These are phyloP conservation scores for Hapsidospora chrysogenum DNA, from an alignment of 495 filamentous ascomycete genomes.

Conservation along the genomic window DNA sequence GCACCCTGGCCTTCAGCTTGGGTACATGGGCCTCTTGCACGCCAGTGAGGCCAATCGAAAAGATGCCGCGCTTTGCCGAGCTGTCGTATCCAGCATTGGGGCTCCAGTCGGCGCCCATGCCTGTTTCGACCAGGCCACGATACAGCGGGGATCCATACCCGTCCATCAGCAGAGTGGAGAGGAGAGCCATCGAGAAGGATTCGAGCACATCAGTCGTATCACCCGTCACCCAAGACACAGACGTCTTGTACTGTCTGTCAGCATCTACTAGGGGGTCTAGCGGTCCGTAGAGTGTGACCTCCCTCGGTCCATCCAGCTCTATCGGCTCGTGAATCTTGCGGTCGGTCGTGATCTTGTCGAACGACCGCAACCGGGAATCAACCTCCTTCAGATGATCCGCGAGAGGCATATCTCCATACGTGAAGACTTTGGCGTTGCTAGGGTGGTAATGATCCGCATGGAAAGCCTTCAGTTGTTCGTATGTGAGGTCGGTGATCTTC, in stretches of 20 bases:
- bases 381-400: conserved; percentile 63
- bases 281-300: conserved; percentile 60
- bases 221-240: conserved; percentile 80
- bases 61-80: conserved; percentile 58
- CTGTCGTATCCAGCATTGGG: conserved; percentile 85
- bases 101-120: conserved; percentile 80
- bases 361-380: conserved; percentile 49
- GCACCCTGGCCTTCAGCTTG: conserved; percentile 56
- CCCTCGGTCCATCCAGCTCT: conserved; percentile 48
- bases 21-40: conserved; percentile 63
- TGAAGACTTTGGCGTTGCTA: conserved; percentile 87
- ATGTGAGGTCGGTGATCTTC: conserved; percentile 88
- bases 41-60: conserved; percentile 80
- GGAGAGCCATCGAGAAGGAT: conserved; percentile 64
- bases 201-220: conserved; percentile 68
- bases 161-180: conserved; percentile 71
- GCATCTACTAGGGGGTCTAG: conserved; percentile 75
- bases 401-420: conserved; percentile 87
- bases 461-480: conserved; percentile 70
- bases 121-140: conserved; percentile 74
- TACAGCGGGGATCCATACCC: conserved; percentile 94
- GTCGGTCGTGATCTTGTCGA: conserved; percentile 52
- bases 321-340: conserved; percentile 60
- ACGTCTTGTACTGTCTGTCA: conserved; percentile 83
- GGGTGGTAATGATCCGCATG: conserved; percentile 90